Evolutionary conservation across 768 basidiomycete species (phyloP), one percentile per base, ranked within the genome.

Genomic region (Dioszegia aurantiaca): DNA sequence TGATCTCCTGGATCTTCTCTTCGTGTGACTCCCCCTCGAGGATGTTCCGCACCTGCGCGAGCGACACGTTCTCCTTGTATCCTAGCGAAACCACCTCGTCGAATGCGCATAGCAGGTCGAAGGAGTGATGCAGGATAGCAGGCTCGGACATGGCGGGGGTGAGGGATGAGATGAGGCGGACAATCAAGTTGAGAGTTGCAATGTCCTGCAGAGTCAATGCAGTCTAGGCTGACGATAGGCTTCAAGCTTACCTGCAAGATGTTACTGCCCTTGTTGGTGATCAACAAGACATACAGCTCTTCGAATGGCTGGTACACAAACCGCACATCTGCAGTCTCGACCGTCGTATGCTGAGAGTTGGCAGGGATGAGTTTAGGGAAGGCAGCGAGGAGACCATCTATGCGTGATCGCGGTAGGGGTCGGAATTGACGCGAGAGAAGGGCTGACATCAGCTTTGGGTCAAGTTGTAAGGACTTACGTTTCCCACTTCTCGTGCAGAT

Each of bases 241-340:
- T 21, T 10, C n/a, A 30, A 33, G 65, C 77, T 55, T 46, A 75
- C 77, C 70, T 95, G 95, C 37, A 99, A 80, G 69, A 98, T 98
- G 72, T 99, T 99, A n/a, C 89, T 91, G 8, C 90, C 89, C 77
- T 95, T 97, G 80, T 97, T 98, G 55, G 94, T 98, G 78, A 98
- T 93, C 63, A 98, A 83, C 65, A 98, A 82, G 60, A 98, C 94
- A 78, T 97, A 98, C 24, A 98, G 85, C 75, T 97, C 91, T 77
- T 95, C 92, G 44, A 97, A 83, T 0, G 92, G 91, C 71, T 95
- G 92, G 77, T 94, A 97, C 61, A 97, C 92, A 74, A 91, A 97
- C 67, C 92, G 88, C 49, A 94, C 92, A 77, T 99, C 91, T 37
- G 88, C 78, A 0, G 90, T 95, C 81, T 90, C 93, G 68, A 94